Conservation (phyloP, 805 yeast genomes). For the Barnettozyma californica region DNA sequence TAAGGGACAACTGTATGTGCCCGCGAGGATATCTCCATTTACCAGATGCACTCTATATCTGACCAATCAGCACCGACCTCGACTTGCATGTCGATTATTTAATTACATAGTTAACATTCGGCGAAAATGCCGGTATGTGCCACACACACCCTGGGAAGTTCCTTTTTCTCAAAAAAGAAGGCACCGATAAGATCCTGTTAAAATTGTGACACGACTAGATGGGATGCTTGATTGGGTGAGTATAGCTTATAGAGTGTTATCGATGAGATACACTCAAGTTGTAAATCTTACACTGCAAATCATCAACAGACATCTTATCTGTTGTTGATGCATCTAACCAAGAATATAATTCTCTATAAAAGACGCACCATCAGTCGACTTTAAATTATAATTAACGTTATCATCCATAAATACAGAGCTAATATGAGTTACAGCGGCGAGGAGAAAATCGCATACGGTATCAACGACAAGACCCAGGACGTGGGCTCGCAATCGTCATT, state of each 20-base stretch:
- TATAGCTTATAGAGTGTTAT: no score
- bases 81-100: background rate
- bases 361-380: background rate
- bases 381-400: no score
- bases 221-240: background rate
- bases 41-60: background rate
- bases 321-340: background rate
- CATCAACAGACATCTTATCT: background rate
- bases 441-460: background rate
- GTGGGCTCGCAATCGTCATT: conserved; percentile 9
- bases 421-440: background rate
- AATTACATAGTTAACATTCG: background rate
- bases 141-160: background rate
- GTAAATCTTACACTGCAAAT: background rate
- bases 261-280: background rate
- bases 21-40: no score
- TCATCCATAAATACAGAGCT: background rate
- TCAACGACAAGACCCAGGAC: conserved; percentile 1
- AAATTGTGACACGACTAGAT: background rate
- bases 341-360: no score
- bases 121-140: background rate
- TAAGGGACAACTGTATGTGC: no score
- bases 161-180: background rate
- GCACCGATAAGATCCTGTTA: background rate
- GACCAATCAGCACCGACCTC: background rate